phyloP scores from a whole-genome alignment of 1,139 yeast species.

The Ashbya aceris region DNA sequence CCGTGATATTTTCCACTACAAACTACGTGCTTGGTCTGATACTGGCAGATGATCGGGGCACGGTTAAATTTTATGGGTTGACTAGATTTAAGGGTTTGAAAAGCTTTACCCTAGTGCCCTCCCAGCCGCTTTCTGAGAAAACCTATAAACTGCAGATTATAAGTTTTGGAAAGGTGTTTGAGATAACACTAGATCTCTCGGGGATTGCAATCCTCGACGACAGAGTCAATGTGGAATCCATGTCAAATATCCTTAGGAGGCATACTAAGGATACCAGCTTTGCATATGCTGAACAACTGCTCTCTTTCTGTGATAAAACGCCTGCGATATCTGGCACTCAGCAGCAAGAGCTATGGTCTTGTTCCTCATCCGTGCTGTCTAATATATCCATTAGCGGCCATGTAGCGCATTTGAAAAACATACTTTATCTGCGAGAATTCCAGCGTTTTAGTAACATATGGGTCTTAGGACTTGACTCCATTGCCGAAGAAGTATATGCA shows the following conservation, averaged over 20 bases:
- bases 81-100: constrained; percentile 24
- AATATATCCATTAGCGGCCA: constrained; percentile 9
- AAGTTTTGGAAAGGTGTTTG: constrained; percentile 19
- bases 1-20: constrained; percentile 16
- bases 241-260: constrained; percentile 12
- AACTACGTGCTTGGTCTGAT: constrained; percentile 18
- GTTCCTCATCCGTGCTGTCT: constrained; percentile 15
- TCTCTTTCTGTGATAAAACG: constrained; percentile 5
- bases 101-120: constrained; percentile 10
- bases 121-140: constrained; percentile 3
- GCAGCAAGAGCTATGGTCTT: constrained; percentile 13
- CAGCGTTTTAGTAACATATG: constrained; percentile 9
- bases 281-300: constrained; percentile 11
- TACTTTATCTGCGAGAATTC: constrained; percentile 11
- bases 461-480: background rate
- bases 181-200: constrained; percentile 12
- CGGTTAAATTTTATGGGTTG: constrained; percentile 13
- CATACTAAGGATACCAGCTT: constrained; percentile 17
- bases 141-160: constrained; percentile 14
- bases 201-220: constrained; percentile 7
- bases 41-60: constrained; percentile 11
- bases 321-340: constrained; percentile 7
- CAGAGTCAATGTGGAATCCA: constrained; percentile 9
- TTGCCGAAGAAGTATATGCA: background rate
- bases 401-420: constrained; percentile 9